Evolutionary conservation across 441 rosid genomes (phyloP), one percentile per base, ranked within the genome.

Genomic region (Aleurites moluccanus): DNA sequence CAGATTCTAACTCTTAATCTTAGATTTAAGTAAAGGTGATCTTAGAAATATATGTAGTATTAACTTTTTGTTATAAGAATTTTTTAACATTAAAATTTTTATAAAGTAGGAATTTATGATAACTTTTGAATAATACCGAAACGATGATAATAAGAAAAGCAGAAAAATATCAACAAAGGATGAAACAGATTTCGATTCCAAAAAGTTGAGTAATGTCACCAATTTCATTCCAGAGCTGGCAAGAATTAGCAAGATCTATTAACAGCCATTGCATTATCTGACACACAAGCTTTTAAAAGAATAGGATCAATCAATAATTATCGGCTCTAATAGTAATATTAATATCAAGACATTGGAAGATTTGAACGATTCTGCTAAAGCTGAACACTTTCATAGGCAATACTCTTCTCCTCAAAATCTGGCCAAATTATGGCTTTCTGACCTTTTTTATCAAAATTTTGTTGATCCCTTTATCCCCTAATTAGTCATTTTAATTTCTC

Each of bases 181-280:
- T 83, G 80, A 70, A 83, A 67, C 44, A 61, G 66, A 47, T 73
- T 0, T 62, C 69, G 5, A 38, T 78, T 18, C 80, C 83, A 9
- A 3, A 50, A 11, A 18, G 9, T 13, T 2, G 33, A 10, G 61
- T 7, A 8, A 21, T 9, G 8, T n/a, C 42, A 10, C 45, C 68
- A 11, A 30, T 57, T 49, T 23, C 56, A 3, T 67, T 73, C 70
- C 38, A 9, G 9, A 63, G 62, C 25, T 80, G 84, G 80, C 59
- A 76, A 80, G 80, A 33, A 25, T n/a, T 83, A 59, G 80, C 70
- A 0, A 44, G 60, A 57, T 49, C 49, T 13, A 56, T 78, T 21
- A 78, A 49, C 84, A 80, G 63, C 80, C 86, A 40, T 57, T 83
- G 35, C 86, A 80, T 66, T 78, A 78, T 27, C 75, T 78, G 8